phyloP scores from a whole-genome alignment of 345 rosid species.

The Camelina hispida region DNA sequence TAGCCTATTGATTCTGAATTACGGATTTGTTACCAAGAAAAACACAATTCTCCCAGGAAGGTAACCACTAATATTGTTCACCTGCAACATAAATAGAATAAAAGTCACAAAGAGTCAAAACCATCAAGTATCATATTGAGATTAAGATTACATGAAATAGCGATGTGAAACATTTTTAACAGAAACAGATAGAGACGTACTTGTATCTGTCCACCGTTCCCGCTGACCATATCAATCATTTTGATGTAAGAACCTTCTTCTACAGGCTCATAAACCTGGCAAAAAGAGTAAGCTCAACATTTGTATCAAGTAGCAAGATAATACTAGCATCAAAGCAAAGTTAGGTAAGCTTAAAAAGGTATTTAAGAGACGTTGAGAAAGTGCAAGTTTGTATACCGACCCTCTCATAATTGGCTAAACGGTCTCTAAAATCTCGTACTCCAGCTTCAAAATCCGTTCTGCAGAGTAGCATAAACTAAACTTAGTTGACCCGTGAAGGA shows the following conservation, averaged over 20 bases:
- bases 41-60: constrained; percentile 99
- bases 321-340: constrained; percentile 17
- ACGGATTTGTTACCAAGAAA: constrained; percentile 74
- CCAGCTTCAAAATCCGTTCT: constrained; percentile 97
- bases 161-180: background rate
- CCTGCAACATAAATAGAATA: constrained; percentile 56
- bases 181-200: constrained; percentile 41
- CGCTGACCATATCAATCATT: constrained; percentile 99
- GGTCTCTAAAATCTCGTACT: constrained; percentile 77
- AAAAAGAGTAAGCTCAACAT: constrained; percentile 32
- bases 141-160: background rate
- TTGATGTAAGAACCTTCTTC: constrained; percentile 99
- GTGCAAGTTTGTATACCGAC: constrained; percentile 48
- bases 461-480: constrained; percentile 47
- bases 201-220: constrained; percentile 96
- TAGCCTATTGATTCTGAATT: background rate
- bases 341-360: constrained; percentile 25
- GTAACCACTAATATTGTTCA: constrained; percentile 97
- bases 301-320: constrained; percentile 21
- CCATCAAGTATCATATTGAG: constrained; percentile 1
- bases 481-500: constrained; percentile 35
- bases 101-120: constrained; percentile 27
- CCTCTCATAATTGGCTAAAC: constrained; percentile 88
- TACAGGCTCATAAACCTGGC: constrained; percentile 96
- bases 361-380: constrained; percentile 28